Conservation (phyloP, 306 rosid species). For the Vigna hirtella region DNA sequence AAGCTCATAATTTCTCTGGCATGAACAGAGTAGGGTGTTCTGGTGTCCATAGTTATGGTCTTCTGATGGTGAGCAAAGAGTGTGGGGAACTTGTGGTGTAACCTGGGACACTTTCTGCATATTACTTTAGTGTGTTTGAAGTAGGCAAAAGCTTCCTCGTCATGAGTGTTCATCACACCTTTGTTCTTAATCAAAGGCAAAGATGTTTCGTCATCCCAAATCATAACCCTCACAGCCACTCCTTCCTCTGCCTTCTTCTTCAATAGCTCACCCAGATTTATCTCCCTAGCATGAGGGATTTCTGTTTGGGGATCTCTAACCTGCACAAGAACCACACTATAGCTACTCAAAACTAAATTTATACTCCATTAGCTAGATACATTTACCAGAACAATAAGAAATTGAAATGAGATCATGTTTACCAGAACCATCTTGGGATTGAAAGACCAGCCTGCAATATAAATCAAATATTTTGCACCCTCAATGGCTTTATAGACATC, state of each 20-base stretch:
- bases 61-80: constrained; percentile 93
- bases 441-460: constrained; percentile 97
- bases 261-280: constrained; percentile 80
- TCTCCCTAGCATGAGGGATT: constrained; percentile 82
- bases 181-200: constrained; percentile 74
- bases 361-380: too few species aligned
- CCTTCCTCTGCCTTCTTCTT: constrained; percentile 94
- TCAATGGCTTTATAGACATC: constrained; percentile 92
- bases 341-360: not conserved
- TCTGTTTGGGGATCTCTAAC: constrained; percentile 84
- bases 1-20: constrained; percentile 83
- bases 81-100: constrained; percentile 72
- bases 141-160: constrained; percentile 80
- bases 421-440: constrained; percentile 87
- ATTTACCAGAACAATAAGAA: not conserved
- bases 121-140: constrained; percentile 74
- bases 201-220: constrained; percentile 97
- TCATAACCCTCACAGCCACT: constrained; percentile 83
- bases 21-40: constrained; percentile 45
- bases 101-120: constrained; percentile 84
- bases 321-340: constrained; percentile 48
- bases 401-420: constrained; percentile 33
- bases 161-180: constrained; percentile 89
- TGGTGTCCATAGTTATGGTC: constrained; percentile 71
- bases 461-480: constrained; percentile 76